Evolutionary conservation across 306 rosid species (phyloP).

Genomic region (Arachis stenosperma): DNA sequence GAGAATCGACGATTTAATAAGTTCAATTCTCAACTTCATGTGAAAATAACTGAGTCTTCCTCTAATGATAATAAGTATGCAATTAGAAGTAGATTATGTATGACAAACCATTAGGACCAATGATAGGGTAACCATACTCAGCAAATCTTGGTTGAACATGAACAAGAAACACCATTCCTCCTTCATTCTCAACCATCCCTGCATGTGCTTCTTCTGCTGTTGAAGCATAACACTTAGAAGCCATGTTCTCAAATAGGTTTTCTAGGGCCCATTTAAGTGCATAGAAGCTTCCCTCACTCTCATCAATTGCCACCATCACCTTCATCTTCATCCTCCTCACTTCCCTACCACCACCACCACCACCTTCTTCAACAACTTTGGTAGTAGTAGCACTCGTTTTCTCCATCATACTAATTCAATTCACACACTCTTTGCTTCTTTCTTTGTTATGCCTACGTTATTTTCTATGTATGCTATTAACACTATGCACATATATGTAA

Average conservation of each 20-base stretch:
- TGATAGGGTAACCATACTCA: slow-evolving; percentile 36
- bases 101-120: slow-evolving; percentile 39
- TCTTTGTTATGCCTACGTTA: neutral
- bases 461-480: neutral
- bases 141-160: slow-evolving; percentile 47
- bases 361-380: neutral
- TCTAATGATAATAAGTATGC: too few relatives aligned
- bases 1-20: too few relatives aligned
- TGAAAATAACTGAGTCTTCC: too few relatives aligned
- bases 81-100: too few relatives aligned
- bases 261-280: slow-evolving; percentile 51
- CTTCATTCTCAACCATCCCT: neutral
- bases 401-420: neutral
- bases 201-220: slow-evolving; percentile 27
- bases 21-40: too few relatives aligned
- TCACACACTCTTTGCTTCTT: neutral
- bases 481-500: neutral
- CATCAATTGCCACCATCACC: slow-evolving; percentile 61
- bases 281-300: slow-evolving; percentile 50
- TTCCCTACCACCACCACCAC: neutral
- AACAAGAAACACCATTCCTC: slow-evolving; percentile 44
- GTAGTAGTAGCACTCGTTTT: neutral
- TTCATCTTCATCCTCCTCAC: slow-evolving; percentile 35
- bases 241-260: slow-evolving; percentile 31
- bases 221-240: neutral